Evolutionary conservation across 192 early-diverging fungal genomes (phyloP), one percentile per base, ranked within the genome.

Genomic region (Umbelopsis sp.): DNA sequence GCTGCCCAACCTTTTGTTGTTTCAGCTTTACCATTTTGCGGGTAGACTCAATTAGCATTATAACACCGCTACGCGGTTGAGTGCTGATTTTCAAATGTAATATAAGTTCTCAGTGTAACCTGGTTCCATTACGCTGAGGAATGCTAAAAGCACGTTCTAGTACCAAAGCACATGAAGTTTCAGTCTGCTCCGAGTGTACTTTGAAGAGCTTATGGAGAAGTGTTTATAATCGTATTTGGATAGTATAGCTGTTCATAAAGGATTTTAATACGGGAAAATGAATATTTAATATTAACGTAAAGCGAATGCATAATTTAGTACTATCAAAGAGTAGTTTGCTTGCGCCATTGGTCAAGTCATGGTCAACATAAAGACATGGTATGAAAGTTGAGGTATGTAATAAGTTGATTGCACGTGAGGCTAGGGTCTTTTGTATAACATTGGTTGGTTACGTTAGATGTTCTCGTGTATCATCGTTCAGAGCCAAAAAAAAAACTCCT

Each of bases 31-130:
- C 25, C 55, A 33, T n/a, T 33, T 33, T 35, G 25, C 30, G 55
- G 6, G 55, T 61, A 61, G 55, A 22, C 25, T 61, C 55, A 61
- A 61, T 61, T 18, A 35, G 9, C 12, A 35, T 61, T 61, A 18
- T 25, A 33, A 61, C 55, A 61, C 55, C 55, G 55, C 55, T 15
- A n/a, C 16, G 13, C 16, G 12, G 55, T 61, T 35, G 55, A 61
- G 8, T 35, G 55, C 11, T 30, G 55, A 46, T 69, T 52, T 30
- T 69, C 52, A 52, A 48, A 52, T 21, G 2, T 53, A 53, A 21
- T 69, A 37, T 41, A 44, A 16, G n/a, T 41, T 53, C 7, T 41
- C 25, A 21, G 50, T 53, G 68, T 69, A 69, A 69, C 37, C 41
- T 53, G 20, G 20, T n/a, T 69, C 49, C 13, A 67, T 45, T 46